Percentiles rank a stretch among this genome's conserved stretches.
Evolutionary conservation across 2,329 filamentous ascomycete species (phyloP).

Genomic region (Penicillium sp.): DNA sequence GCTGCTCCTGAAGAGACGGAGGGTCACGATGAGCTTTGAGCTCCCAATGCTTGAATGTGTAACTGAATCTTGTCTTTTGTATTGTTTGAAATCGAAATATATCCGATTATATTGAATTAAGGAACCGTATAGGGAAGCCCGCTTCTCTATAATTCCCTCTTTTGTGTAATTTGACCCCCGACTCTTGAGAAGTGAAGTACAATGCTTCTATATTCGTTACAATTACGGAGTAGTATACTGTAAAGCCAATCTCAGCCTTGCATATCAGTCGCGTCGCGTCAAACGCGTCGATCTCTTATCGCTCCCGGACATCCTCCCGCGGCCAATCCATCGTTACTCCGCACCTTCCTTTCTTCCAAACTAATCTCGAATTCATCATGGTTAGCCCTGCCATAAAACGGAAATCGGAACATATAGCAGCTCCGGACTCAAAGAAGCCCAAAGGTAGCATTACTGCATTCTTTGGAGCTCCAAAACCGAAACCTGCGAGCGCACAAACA

Average conservation of each 20-base stretch:
- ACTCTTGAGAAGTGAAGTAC: too few relatives aligned
- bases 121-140: too few relatives aligned
- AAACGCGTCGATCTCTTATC: conserved; percentile 15
- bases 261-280: conserved; percentile 15
- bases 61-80: conserved; percentile 13
- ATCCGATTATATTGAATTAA: too few relatives aligned
- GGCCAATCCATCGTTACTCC: not conserved
- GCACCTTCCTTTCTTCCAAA: not conserved
- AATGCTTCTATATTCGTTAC: too few relatives aligned
- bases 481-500: conserved; percentile 29
- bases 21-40: conserved; percentile 42
- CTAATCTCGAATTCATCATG: conserved; percentile 22
- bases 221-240: too few relatives aligned
- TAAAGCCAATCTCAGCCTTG: not conserved
- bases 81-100: conserved; percentile 16
- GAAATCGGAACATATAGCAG: conserved; percentile 53
- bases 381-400: conserved; percentile 55
- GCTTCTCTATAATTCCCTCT: too few relatives aligned
- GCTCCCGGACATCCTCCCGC: not conserved
- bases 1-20: conserved; percentile 25
- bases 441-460: conserved; percentile 83
- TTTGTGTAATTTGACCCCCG: too few relatives aligned
- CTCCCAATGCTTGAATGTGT: conserved; percentile 5
- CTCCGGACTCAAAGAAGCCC: conserved; percentile 61
- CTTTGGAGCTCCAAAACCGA: conserved; percentile 67